A percentile compares a stretch with the other conserved stretches of the same genome.
These are phyloP conservation scores for Sphaerulina vaccinii DNA, from an alignment of 2,329 filamentous ascomycete species.

Conservation along the genomic window DNA sequence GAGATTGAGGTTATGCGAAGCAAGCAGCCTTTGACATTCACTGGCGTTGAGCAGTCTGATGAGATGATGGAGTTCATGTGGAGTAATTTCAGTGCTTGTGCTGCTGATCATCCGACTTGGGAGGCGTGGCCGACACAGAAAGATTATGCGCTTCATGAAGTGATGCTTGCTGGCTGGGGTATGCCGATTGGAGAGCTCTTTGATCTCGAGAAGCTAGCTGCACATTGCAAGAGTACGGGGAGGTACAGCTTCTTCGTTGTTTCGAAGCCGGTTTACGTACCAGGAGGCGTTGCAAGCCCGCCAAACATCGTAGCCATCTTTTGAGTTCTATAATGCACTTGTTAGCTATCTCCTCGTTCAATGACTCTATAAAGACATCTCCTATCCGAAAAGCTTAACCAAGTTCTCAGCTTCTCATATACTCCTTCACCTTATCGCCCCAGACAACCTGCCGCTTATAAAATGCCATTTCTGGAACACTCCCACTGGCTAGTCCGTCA, in stretches of 20 bases:
- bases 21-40: conserved; percentile 46
- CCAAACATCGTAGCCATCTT: conserved; percentile 44
- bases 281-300: conserved; percentile 40
- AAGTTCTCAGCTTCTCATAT: conserved; percentile 43
- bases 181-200: conserved; percentile 54
- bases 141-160: conserved; percentile 45
- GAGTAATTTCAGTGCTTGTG: conserved; percentile 41
- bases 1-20: conserved; percentile 41
- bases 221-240: conserved; percentile 39
- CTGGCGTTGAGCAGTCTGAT: conserved; percentile 50
- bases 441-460: conserved; percentile 61
- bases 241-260: conserved; percentile 51
- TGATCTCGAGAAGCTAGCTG: conserved; percentile 48
- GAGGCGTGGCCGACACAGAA: conserved; percentile 41
- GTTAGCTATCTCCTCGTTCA: neutral
- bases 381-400: too few species aligned
- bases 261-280: conserved; percentile 49
- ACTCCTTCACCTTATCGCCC: conserved; percentile 56
- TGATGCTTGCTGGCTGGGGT: conserved; percentile 51
- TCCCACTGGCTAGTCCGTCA: conserved; percentile 58
- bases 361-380: too few species aligned
- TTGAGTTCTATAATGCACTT: conserved; percentile 20
- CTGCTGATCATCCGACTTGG: conserved; percentile 41
- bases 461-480: conserved; percentile 55
- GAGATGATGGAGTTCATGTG: conserved; percentile 46